phyloP scores from a whole-genome alignment of 2,329 filamentous ascomycete genomes.

The Didymella lethalis region DNA sequence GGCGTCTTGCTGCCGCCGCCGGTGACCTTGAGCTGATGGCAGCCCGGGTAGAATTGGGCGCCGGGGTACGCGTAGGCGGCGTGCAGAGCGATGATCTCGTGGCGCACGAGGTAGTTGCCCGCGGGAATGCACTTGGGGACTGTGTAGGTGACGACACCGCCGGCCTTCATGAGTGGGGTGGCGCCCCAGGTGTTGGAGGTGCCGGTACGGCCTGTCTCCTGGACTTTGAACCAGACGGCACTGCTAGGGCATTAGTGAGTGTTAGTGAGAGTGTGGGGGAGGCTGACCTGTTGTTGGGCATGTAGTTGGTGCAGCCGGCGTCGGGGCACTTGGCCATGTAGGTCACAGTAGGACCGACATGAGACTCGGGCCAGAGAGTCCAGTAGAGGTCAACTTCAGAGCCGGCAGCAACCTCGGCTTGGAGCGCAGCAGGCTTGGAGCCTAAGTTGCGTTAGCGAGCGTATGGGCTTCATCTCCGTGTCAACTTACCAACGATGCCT shows the following conservation, averaged over 20 bases:
- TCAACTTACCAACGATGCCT: constrained; percentile 49
- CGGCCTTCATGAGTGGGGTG: constrained; percentile 55
- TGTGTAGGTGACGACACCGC: constrained; percentile 59
- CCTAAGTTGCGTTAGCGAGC: constrained; percentile 28
- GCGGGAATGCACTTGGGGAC: constrained; percentile 62
- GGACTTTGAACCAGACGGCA: constrained; percentile 66
- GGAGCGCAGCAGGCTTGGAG: constrained; percentile 62
- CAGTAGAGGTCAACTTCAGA: constrained; percentile 63
- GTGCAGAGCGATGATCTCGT: constrained; percentile 66
- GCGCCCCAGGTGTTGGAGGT: constrained; percentile 60
- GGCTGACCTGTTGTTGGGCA: constrained; percentile 55
- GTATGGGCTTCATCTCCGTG: background rate
- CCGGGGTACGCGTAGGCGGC: constrained; percentile 59
- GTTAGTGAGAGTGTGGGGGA: background rate
- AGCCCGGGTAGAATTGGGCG: constrained; percentile 66
- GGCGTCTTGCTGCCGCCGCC: constrained; percentile 58
- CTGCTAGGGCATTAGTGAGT: constrained; percentile 17
- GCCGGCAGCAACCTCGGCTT: constrained; percentile 63
- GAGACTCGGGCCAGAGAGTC: constrained; percentile 59
- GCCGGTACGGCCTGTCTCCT: constrained; percentile 60
- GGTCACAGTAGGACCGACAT: constrained; percentile 64
- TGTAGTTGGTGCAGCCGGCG: constrained; percentile 58
- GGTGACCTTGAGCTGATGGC: constrained; percentile 65
- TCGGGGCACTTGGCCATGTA: constrained; percentile 68
- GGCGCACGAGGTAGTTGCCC: constrained; percentile 66